Evolutionary conservation across 495 filamentous ascomycete species (phyloP), one percentile per base, ranked within the genome.

Genomic region (Cercophora sp.): DNA sequence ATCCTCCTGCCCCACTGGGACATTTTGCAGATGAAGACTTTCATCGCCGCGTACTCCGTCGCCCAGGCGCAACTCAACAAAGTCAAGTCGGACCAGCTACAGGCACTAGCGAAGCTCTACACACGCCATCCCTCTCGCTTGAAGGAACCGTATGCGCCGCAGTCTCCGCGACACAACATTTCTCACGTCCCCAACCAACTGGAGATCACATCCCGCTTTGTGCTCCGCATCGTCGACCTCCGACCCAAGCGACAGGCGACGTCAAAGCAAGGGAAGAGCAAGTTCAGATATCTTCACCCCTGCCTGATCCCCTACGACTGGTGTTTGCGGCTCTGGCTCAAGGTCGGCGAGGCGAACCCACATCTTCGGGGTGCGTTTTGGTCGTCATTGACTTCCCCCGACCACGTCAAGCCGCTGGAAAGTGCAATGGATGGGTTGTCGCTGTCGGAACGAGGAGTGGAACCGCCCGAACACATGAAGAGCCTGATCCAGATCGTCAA

Each of bases 231-330:
- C 15, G 19, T 55, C 8, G 57, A 55, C 32, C 8, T 59, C 20
- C 32, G 36, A 4, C 39, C 23, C 6, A 1, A 10, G 19, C 18
- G 10, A 8, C 40, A 36, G 18, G 9, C 10, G 5, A 15, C 8
- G n/a, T 37, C 13, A 6, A 20, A 18, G 4, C 18, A 54, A 35
- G 41, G 48, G 11, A 16, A 11, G 6, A 34, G 11, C 18, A 22
- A 36, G 24, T 59, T 59, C 25, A 39, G 40, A 1, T 59, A 42
- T 16, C 20, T 48, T 5, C 52, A 59, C 37, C 45, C 52, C 3
- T 52, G 42, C 20, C 34, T 59, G 15, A 29, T 59, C 9, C 52
- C 57, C 10, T 59, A 55, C 27, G 43, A 59, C 34, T 59, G 57
- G 57, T 56, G 52, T 42, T 32, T 59, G 52, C 13, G 22, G 16